Percentiles rank a stretch among this genome's conserved stretches.
Evolutionary conservation across 352 stramenopile species (phyloP).

Genomic region (Pythium oligandrum): DNA sequence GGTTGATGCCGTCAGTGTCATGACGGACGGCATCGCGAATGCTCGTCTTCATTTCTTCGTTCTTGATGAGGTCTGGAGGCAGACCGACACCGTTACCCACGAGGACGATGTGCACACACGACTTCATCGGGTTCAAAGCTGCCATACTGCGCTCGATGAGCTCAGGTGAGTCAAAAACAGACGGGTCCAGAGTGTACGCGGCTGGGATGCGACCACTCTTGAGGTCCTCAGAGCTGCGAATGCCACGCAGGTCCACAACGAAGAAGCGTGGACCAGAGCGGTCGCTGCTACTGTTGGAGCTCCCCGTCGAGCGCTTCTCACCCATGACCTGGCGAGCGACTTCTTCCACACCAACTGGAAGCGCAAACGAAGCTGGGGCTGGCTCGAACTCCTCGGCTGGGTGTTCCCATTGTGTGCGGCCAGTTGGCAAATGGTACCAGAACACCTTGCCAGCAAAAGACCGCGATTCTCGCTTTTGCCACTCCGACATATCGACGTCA

Average conservation of each 20-base stretch:
- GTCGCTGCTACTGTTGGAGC: constrained; percentile 10
- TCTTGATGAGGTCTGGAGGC: constrained; percentile 49
- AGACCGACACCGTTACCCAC: constrained; percentile 70
- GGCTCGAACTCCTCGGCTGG: constrained; percentile 54
- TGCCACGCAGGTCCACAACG: constrained; percentile 67
- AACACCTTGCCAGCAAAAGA: constrained; percentile 74
- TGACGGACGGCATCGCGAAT: constrained; percentile 69
- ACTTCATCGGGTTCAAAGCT: constrained; percentile 69
- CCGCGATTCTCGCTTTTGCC: constrained; percentile 69
- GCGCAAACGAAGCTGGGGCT: constrained; percentile 52
- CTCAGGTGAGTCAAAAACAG: constrained; percentile 75
- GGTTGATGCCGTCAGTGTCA: constrained; percentile 67
- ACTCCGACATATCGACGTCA: constrained; percentile 75
- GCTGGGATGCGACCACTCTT: constrained; percentile 76
- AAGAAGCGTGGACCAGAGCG: constrained; percentile 48
- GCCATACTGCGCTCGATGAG: constrained; percentile 69
- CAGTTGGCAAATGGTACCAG: constrained; percentile 72
- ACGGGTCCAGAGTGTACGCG: constrained; percentile 71
- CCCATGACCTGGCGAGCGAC: constrained; percentile 65
- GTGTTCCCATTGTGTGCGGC: constrained; percentile 79
- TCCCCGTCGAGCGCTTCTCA: constrained; percentile 25
- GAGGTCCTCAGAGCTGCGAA: constrained; percentile 71
- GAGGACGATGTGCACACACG: constrained; percentile 67
- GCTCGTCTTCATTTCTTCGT: constrained; percentile 64
- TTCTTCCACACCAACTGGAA: constrained; percentile 66